These are phyloP conservation scores for Lavandula angustifolia DNA, from an alignment of 257 asterid species.

Conservation along the genomic window DNA sequence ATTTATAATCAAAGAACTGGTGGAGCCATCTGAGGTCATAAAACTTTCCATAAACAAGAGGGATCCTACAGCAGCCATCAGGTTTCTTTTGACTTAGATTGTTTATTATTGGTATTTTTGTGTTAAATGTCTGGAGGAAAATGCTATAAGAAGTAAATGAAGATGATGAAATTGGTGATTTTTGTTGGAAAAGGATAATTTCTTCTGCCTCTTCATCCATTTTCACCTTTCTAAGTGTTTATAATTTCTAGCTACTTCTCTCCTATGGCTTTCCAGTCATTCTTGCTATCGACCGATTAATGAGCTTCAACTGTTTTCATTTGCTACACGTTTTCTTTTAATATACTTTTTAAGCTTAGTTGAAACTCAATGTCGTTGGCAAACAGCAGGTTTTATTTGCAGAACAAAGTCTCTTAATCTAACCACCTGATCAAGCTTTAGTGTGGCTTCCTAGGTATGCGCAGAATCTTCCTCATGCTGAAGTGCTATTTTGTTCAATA, in stretches of 20 bases:
- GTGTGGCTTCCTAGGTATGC: slow-evolving; percentile 61
- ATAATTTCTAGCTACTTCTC: slow-evolving; percentile 1
- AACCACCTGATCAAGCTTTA: slow-evolving; percentile 27
- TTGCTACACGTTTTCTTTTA: neutral
- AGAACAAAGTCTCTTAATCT: neutral
- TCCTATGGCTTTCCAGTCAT: slow-evolving; percentile 8
- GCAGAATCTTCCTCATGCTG: slow-evolving; percentile 49
- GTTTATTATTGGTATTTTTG: slow-evolving; percentile 5
- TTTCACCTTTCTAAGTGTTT: slow-evolving; percentile 14
- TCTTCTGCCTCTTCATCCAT: neutral
- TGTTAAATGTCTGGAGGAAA: slow-evolving; percentile 2
- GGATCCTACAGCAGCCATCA: slow-evolving; percentile 69
- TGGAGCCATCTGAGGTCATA: slow-evolving; percentile 62
- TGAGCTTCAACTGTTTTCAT: neutral
- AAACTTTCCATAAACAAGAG: slow-evolving; percentile 60
- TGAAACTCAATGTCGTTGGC: slow-evolving; percentile 7
- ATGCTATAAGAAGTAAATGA: slow-evolving; percentile 19
- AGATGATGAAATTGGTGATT: slow-evolving; percentile 18
- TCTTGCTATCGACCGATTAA: neutral
- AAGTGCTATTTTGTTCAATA: slow-evolving; percentile 61
- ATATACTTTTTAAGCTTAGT: neutral
- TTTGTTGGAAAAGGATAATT: slow-evolving; percentile 4
- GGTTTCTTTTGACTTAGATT: slow-evolving; percentile 42
- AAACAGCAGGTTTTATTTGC: neutral
- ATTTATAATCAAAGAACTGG: slow-evolving; percentile 52